These are phyloP conservation scores for Pichia nanzhaoensis DNA, from an alignment of 805 yeast genomes.

Conservation along the genomic window DNA sequence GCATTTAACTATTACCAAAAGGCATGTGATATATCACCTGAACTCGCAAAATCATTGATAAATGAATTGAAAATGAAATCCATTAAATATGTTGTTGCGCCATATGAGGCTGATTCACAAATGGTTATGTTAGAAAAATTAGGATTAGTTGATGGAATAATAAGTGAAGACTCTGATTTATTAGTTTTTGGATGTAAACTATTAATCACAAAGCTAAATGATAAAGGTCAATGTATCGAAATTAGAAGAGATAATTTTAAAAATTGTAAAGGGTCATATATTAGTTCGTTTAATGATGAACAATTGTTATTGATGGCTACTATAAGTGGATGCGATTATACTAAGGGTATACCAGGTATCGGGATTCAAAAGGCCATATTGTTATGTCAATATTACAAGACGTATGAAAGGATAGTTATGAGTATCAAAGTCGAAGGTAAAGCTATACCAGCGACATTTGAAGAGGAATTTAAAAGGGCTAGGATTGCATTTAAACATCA, in stretches of 20 bases:
- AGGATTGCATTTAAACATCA: conserved; percentile 76
- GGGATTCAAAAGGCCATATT: conserved; percentile 75
- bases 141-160: conserved; percentile 74
- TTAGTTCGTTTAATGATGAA: conserved; percentile 44
- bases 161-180: conserved; percentile 92
- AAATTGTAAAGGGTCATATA: conserved; percentile 28
- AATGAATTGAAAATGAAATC: conserved; percentile 52
- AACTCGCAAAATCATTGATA: conserved; percentile 84
- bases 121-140: conserved; percentile 78
- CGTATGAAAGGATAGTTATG: conserved; percentile 49
- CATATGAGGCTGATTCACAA: conserved; percentile 97
- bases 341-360: conserved; percentile 74
- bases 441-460: conserved; percentile 50
- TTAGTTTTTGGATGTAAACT: conserved; percentile 77
- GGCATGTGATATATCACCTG: conserved; percentile 81
- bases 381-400: conserved; percentile 44
- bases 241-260: conserved; percentile 51
- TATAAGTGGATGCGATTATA: conserved; percentile 94
- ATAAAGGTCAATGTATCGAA: conserved; percentile 60
- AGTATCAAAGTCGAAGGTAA: conserved; percentile 58
- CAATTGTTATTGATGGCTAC: conserved; percentile 75
- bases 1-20: conserved; percentile 69
- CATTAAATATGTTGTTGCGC: conserved; percentile 83
- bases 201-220: conserved; percentile 77
- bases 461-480: conserved; percentile 58